A percentile compares a stretch with the other conserved stretches of the same genome.
Conservation (phyloP, 2,329 filamentous ascomycete species). For the Sarocladium strictum region DNA sequence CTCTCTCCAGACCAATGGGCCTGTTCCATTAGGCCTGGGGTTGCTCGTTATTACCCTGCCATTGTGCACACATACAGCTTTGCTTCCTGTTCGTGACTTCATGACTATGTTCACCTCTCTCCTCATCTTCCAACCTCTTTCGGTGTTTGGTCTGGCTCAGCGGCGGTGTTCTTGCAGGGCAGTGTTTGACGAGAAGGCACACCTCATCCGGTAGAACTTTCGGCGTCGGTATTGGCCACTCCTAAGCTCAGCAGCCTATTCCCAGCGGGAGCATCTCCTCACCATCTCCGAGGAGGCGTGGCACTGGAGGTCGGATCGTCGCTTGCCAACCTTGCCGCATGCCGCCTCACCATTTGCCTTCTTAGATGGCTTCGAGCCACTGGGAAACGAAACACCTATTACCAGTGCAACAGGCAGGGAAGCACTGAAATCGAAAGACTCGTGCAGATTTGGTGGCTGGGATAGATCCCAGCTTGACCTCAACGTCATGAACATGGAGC, state of each 20-base stretch:
- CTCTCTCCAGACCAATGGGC: not conserved
- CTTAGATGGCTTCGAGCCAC: not conserved
- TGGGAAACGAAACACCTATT: not conserved
- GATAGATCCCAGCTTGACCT: not conserved
- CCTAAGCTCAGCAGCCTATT: not conserved
- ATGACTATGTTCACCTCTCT: too few species aligned
- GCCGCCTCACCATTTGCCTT: not conserved
- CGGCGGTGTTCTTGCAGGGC: too few species aligned
- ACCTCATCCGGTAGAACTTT: not conserved
- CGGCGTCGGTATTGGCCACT: not conserved
- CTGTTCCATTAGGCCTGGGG: not conserved
- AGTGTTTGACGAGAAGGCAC: too few species aligned
- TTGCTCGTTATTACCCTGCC: not conserved
- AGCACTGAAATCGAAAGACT: not conserved
- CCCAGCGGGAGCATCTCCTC: not conserved
- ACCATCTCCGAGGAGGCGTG: not conserved
- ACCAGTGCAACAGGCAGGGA: not conserved
- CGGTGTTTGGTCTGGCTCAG: too few species aligned
- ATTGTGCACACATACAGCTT: not conserved
- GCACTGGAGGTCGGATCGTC: not conserved
- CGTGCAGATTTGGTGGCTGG: not conserved
- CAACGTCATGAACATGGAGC: not conserved
- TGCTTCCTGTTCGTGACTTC: not conserved
- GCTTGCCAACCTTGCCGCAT: slow-evolving; percentile 2
- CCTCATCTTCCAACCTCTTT: too few species aligned